Conservation (phyloP, 2,329 filamentous ascomycete species). For the Hymenoscyphus linearis region DNA sequence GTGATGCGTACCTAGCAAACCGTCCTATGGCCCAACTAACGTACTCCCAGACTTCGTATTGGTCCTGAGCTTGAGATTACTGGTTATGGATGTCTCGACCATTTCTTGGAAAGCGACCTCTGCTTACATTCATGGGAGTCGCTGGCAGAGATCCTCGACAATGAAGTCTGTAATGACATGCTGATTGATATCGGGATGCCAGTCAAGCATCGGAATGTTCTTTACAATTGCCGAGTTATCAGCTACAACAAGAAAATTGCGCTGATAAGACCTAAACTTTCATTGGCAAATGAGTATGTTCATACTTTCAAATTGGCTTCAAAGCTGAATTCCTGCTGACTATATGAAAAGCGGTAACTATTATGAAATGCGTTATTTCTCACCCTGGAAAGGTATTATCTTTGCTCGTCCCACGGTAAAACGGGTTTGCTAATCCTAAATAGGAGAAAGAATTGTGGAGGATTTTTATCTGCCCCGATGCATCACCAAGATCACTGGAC, state of each 20-base stretch:
- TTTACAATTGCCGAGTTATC: slow-evolving; percentile 64
- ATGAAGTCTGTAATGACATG: slow-evolving; percentile 59
- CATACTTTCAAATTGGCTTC: background rate
- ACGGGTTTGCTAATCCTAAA: slow-evolving; percentile 61
- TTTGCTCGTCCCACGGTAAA: slow-evolving; percentile 33
- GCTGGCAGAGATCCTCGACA: slow-evolving; percentile 53
- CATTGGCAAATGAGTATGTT: slow-evolving; percentile 55
- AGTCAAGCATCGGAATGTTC: slow-evolving; percentile 54
- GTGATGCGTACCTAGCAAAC: background rate
- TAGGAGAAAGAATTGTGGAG: slow-evolving; percentile 51
- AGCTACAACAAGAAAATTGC: slow-evolving; percentile 62
- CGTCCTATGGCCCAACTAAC: background rate
- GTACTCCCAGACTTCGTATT: slow-evolving; percentile 33
- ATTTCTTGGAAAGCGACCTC: slow-evolving; percentile 38
- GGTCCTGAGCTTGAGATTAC: slow-evolving; percentile 39
- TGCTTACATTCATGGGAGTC: slow-evolving; percentile 59
- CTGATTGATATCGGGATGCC: slow-evolving; percentile 60
- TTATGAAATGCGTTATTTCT: slow-evolving; percentile 57
- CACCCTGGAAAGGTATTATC: slow-evolving; percentile 44
- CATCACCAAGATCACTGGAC: slow-evolving; percentile 36
- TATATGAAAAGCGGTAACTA: slow-evolving; percentile 48
- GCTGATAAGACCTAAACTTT: slow-evolving; percentile 67
- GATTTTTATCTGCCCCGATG: slow-evolving; percentile 58
- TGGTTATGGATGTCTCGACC: slow-evolving; percentile 60
- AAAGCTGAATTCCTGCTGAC: background rate